Percentiles rank a stretch among this genome's conserved stretches.
Conservation (phyloP, 805 yeast genomes). For the Ogataea philodendri region DNA sequence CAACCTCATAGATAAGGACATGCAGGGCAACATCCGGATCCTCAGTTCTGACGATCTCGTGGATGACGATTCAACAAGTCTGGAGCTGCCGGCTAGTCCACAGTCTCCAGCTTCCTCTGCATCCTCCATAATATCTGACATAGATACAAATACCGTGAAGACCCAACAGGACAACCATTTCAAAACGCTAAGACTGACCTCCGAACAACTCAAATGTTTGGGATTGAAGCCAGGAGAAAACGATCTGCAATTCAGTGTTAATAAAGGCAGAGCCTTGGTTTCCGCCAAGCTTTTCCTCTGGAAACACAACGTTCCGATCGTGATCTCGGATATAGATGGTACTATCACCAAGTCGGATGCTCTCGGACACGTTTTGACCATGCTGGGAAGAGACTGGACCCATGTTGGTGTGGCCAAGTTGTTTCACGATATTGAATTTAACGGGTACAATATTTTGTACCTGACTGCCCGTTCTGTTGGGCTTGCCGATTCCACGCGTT, state of each 20-base stretch:
- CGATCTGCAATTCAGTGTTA: conserved; percentile 72
- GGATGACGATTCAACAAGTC: conserved; percentile 18
- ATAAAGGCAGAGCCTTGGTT: conserved; percentile 77
- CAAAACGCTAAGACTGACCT: conserved; percentile 85
- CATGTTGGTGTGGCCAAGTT: conserved; percentile 92
- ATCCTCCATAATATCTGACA: conserved; percentile 28
- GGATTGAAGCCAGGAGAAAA: conserved; percentile 78
- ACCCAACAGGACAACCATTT: conserved; percentile 46
- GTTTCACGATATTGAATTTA: conserved; percentile 78
- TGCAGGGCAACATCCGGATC: conserved; percentile 66
- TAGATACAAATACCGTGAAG: conserved; percentile 24
- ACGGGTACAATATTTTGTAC: conserved; percentile 92
- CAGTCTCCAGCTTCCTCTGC: conserved; percentile 24
- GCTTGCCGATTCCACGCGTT: conserved; percentile 87
- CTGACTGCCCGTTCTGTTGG: conserved; percentile 95
- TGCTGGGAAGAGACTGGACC: conserved; percentile 97
- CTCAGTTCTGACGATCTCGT: conserved; percentile 25
- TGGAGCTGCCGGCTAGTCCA: conserved; percentile 11
- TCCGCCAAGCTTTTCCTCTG: conserved; percentile 75
- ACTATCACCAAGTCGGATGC: conserved; percentile 98
- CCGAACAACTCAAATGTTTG: conserved; percentile 79
- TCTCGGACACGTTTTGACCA: conserved; percentile 88
- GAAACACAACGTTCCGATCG: conserved; percentile 83
- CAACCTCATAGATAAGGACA: conserved; percentile 52
- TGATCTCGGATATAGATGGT: conserved; percentile 96